Evolutionary conservation across 2,329 filamentous ascomycete species (phyloP), one percentile per base, ranked within the genome.

Genomic region (Dothistroma pini): DNA sequence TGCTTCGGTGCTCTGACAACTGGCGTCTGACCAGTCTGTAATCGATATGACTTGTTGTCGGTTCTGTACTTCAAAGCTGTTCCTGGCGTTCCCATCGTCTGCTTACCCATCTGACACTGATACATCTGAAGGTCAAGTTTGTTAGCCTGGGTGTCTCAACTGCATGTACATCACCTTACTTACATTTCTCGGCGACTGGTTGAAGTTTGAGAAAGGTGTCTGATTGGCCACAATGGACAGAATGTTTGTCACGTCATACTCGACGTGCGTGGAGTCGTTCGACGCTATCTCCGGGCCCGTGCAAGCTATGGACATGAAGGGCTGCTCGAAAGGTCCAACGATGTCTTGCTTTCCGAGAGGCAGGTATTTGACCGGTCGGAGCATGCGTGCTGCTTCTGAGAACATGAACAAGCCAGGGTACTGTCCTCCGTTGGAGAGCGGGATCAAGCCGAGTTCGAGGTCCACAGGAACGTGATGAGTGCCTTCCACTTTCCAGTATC

Each of bases 161-260:
- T 31, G 50, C 25, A 56, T 6, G 51, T 29, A 14, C 12, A 41
- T 47, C 10, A 14, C 2, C 12, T 16, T n/a, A 54, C 31, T 48
- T 97, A 99, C 93, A 97, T 99, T 99, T 84, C 95, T 84, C 1
- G 95, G 95, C 14, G 93, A 97, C 77, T 99, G 95, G 78, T 99
- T 99, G 79, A 96, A 96, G 75, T 99, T 91, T 52, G 93, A 97
- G 78, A 99, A 99, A 3, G 95, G 95, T 0, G 95, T 99, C 89
- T 97, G 96, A 78, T 97, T 97, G 71, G 95, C 95, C 56, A 99
- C 84, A 66, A 99, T 97, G 8, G 93, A 97, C 29, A 99, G 85
- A 67, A 99, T 97, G 77, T 97, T 95, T 34, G 95, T 99, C 1
- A 95, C 93, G 60, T 93, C 89, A 70, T 90, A 90, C 76, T 99